Conservation (phyloP, 257 asterid species). For the Primulina tabacum region DNA sequence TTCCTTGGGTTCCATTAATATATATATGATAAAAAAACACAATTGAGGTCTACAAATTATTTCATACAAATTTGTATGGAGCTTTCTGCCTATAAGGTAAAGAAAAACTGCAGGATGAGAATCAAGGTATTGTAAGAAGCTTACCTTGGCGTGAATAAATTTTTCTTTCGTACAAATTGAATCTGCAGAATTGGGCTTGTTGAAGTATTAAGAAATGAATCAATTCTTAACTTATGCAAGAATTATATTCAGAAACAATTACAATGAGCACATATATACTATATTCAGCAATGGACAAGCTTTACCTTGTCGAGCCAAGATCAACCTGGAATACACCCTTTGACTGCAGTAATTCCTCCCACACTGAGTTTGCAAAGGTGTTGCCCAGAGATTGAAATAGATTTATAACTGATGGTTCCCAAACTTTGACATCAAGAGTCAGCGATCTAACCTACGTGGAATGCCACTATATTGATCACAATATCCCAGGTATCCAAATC, state of each 20-base stretch:
- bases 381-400: conserved; percentile 94
- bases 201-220: conserved; percentile 31
- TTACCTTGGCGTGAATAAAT: conserved; percentile 92
- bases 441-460: conserved; percentile 84
- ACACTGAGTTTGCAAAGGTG: conserved; percentile 77
- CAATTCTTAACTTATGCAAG: conserved; percentile 20
- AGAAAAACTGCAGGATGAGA: not conserved
- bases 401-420: conserved; percentile 94
- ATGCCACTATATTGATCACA: conserved; percentile 23
- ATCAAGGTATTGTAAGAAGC: conserved; percentile 13
- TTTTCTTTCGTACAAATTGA: conserved; percentile 86
- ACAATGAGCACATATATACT: conserved; percentile 6
- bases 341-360: conserved; percentile 89
- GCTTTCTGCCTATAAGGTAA: not conserved
- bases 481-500: not conserved
- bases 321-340: conserved; percentile 71
- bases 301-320: conserved; percentile 63
- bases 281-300: conserved; percentile 17
- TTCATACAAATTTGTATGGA: not conserved
- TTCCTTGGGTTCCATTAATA: not conserved
- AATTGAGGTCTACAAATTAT: not conserved
- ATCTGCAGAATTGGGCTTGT: conserved; percentile 78
- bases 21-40: not conserved
- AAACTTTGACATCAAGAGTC: conserved; percentile 94
- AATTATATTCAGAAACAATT: conserved; percentile 18